Percentiles rank a stretch among this genome's conserved stretches.
Conservation (phyloP, 441 rosid genomes). For the Croton setiger region DNA sequence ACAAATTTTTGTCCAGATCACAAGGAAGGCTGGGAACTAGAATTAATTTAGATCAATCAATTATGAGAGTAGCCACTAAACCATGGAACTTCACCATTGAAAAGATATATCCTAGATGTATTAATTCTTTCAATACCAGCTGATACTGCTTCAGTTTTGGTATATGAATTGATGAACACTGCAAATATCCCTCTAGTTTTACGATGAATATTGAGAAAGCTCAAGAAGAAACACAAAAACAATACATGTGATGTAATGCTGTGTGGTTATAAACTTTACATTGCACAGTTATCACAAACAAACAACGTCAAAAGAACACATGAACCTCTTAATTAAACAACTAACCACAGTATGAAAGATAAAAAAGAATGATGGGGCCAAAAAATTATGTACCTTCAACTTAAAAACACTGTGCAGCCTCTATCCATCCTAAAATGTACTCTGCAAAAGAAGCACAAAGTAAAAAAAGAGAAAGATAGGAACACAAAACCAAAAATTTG, state of each 20-base stretch:
- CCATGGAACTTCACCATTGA: not conserved
- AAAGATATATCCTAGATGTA: not conserved
- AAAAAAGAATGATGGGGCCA: not conserved
- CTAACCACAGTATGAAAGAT: not conserved
- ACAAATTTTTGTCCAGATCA: not conserved
- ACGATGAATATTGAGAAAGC: not conserved
- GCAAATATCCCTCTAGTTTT: not conserved
- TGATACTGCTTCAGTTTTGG: not conserved
- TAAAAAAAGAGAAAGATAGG: not conserved
- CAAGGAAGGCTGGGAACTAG: not conserved
- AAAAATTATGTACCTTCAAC: not conserved
- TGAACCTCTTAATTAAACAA: not conserved
- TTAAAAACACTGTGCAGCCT: not conserved
- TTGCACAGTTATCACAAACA: not conserved
- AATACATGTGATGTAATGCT: not conserved
- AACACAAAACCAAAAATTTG: not conserved
- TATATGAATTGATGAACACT: not conserved
- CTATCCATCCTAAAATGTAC: not conserved
- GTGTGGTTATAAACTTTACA: not conserved
- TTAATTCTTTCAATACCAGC: not conserved
- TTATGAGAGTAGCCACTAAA: not conserved
- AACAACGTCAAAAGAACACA: not conserved
- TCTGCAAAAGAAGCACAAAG: not conserved
- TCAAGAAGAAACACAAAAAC: not conserved
- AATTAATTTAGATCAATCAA: not conserved